These are phyloP conservation scores for Termitomyces sp. DNA, from an alignment of 768 basidiomycete genomes.

Conservation along the genomic window DNA sequence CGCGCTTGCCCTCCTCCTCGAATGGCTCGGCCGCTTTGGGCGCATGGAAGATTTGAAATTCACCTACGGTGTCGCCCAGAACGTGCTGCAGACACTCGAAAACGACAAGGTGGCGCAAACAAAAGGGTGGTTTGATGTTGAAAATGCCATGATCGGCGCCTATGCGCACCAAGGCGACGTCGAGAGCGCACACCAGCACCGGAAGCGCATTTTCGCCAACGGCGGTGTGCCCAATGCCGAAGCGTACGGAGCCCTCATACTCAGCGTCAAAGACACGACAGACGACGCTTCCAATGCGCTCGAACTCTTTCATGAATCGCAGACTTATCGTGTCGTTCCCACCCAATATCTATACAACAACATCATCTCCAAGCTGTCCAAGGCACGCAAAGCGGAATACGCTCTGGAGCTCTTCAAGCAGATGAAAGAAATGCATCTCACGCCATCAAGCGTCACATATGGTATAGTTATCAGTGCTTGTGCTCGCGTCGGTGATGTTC, in stretches of 20 bases:
- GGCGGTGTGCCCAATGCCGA: slow-evolving; percentile 80
- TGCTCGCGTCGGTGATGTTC: slow-evolving; percentile 84
- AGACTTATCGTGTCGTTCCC: slow-evolving; percentile 59
- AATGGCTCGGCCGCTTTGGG: slow-evolving; percentile 56
- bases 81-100: slow-evolving; percentile 42
- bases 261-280: slow-evolving; percentile 86
- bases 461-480: slow-evolving; percentile 93
- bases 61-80: slow-evolving; percentile 66
- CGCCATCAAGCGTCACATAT: slow-evolving; percentile 85
- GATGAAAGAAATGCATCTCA: slow-evolving; percentile 65
- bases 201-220: slow-evolving; percentile 67
- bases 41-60: slow-evolving; percentile 56
- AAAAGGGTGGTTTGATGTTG: slow-evolving; percentile 69
- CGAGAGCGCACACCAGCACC: slow-evolving; percentile 76
- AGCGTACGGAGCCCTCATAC: slow-evolving; percentile 88
- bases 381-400: slow-evolving; percentile 88
- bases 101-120: slow-evolving; percentile 39
- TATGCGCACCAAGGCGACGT: slow-evolving; percentile 77
- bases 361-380: slow-evolving; percentile 92
- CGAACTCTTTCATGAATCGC: slow-evolving; percentile 76
- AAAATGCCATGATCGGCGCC: slow-evolving; percentile 87
- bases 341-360: slow-evolving; percentile 95
- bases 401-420: slow-evolving; percentile 83
- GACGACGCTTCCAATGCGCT: slow-evolving; percentile 90
- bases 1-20: slow-evolving; percentile 58